Base-by-base conservation (phyloP, 108 stramenopile genomes). In the Cyclotella kingstonii region DNA sequence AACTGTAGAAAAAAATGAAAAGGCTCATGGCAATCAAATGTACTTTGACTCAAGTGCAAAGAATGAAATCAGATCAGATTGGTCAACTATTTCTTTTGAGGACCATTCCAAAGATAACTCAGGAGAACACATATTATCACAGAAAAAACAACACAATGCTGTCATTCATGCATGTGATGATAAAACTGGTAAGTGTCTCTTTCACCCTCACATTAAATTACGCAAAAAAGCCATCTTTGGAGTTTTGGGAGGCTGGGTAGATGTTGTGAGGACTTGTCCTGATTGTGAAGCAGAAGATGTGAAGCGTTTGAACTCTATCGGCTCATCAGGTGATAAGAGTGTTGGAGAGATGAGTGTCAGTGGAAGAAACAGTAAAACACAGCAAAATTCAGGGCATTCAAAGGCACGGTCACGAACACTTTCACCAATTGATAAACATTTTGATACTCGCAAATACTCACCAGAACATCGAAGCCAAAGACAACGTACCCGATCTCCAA, bases 241-340 rank as follows among this genome's bases (percentile, higher is more conserved):
- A 30, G 54, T 69, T 38, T 41, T 69, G 51, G 68, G 68, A 22
- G 68, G 68, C 10, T 69, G 68, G 68, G 57, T 59, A 15, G 68
- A 69, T 35, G 68, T 69, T 2, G n/a, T 60, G 31, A 50, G 58
- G 23, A 38, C 47, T 15, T 69, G 68, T 52, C 68, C 68, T 1
- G 68, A 69, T 49, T 69, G 68, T 31, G 68, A 69, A 29, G 21
- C 12, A 43, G 68, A 60, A 36, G 68, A 69, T 53, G 5, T 60
- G 7, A 18, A 19, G 36, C 30, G 48, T 0, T 36, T 62, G 48
- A 62, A 56, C 30, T 56, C 55, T 18, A 19, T 10, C 10, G 10
- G 15, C 19, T 33, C 17, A 4, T 10, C 7, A 11, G 8, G 10
- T 28, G 49, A n/a, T 6, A 10, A 27, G 10, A 44, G 14, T 44